Percentiles rank a stretch among this genome's conserved stretches.
phyloP scores from a whole-genome alignment of 2,329 filamentous ascomycete species.

The Xylariales sp. region DNA sequence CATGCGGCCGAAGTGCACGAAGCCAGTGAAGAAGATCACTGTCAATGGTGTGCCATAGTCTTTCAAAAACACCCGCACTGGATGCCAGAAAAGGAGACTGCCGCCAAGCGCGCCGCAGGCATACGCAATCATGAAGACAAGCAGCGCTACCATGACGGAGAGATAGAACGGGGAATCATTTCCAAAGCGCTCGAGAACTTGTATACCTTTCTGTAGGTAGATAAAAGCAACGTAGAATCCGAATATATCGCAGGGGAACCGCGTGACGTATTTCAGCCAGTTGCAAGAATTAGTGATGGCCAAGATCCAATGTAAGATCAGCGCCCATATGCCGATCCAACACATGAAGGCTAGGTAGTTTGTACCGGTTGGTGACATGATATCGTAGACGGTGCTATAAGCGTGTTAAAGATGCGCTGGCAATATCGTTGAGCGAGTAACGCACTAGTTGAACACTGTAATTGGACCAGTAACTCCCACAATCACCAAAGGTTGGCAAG shows the following conservation, averaged over 20 bases:
- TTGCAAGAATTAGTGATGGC: conserved; percentile 85
- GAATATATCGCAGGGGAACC: conserved; percentile 91
- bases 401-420: conserved; percentile 9
- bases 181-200: conserved; percentile 76
- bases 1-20: conserved; percentile 84
- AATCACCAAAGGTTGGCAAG: conserved; percentile 82
- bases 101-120: conserved; percentile 66
- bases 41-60: conserved; percentile 85
- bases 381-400: conserved; percentile 75
- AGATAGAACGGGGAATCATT: conserved; percentile 66
- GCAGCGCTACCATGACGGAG: conserved; percentile 68
- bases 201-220: conserved; percentile 86
- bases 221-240: conserved; percentile 92
- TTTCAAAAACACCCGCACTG: conserved; percentile 76
- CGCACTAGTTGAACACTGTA: conserved; percentile 84
- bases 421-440: conserved; percentile 6
- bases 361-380: conserved; percentile 70
- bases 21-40: conserved; percentile 83
- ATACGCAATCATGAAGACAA: conserved; percentile 75
- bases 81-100: conserved; percentile 68
- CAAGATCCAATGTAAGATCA: conserved; percentile 79
- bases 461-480: conserved; percentile 90
- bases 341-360: conserved; percentile 89
- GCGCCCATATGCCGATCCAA: conserved; percentile 85
- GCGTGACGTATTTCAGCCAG: conserved; percentile 80